Evolutionary conservation across 2,329 filamentous ascomycete genomes (phyloP).

Genomic region (Calonectria hawksworthii): DNA sequence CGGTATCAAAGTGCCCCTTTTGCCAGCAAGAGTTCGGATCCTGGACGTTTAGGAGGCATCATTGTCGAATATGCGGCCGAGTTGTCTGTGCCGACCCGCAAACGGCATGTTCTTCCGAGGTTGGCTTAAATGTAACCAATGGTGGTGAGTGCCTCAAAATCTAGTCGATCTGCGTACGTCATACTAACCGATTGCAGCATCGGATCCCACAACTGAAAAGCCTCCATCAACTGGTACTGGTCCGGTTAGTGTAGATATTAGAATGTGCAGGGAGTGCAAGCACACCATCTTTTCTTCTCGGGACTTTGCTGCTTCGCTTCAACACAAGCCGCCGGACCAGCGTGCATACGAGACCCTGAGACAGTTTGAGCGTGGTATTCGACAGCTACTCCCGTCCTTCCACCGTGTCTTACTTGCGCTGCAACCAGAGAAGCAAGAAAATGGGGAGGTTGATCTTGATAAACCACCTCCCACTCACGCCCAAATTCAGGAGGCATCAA

Average conservation of each 20-base stretch:
- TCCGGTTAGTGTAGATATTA: conserved; percentile 81
- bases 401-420: conserved; percentile 81
- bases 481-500: conserved; percentile 87
- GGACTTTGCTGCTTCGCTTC: conserved; percentile 81
- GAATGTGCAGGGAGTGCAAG: conserved; percentile 93
- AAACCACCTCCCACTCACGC: conserved; percentile 66
- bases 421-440: conserved; percentile 66
- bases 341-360: conserved; percentile 85
- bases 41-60: conserved; percentile 93
- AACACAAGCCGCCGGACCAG: conserved; percentile 79
- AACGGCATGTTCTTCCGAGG: conserved; percentile 87
- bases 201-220: conserved; percentile 58
- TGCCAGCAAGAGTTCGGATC: conserved; percentile 96
- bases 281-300: conserved; percentile 73
- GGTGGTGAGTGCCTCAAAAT: conserved; percentile 34
- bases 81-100: conserved; percentile 92
- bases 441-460: conserved; percentile 53
- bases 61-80: conserved; percentile 92
- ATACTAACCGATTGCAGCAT: conserved; percentile 30
- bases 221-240: conserved; percentile 47
- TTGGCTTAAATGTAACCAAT: conserved; percentile 74
- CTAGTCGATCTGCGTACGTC: neutral
- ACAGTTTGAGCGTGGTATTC: conserved; percentile 91
- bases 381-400: conserved; percentile 84
- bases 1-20: conserved; percentile 87